Percentiles rank a stretch among this genome's conserved stretches.
Conservation (phyloP, 441 rosid species). For the Gossypium gossypioides region DNA sequence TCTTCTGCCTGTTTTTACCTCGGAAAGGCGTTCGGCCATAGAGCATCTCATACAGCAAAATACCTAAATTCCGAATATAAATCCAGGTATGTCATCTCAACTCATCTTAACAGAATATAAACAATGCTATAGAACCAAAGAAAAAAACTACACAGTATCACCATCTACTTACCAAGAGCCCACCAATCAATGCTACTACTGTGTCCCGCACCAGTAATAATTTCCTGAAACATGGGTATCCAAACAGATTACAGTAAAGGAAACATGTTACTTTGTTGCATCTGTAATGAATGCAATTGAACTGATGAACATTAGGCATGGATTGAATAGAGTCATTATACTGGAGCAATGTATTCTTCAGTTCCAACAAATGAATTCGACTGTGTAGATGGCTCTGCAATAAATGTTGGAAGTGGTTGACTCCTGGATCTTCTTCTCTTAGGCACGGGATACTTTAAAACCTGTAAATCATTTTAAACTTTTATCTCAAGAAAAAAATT, state of each 20-base stretch:
- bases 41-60: conserved; percentile 88
- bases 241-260: background rate
- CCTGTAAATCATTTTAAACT: conserved; percentile 31
- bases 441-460: conserved; percentile 43
- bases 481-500: background rate
- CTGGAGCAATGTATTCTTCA: conserved; percentile 97
- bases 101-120: background rate
- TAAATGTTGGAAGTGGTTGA: conserved; percentile 62
- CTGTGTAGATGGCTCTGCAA: conserved; percentile 68
- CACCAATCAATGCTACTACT: conserved; percentile 91
- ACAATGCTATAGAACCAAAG: background rate
- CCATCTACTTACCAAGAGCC: conserved; percentile 64
- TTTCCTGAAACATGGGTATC: conserved; percentile 49
- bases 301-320: background rate
- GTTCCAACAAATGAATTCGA: conserved; percentile 97
- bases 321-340: conserved; percentile 28
- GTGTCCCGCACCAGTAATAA: conserved; percentile 82
- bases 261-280: background rate
- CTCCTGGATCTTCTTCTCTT: conserved; percentile 63
- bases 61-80: conserved; percentile 35
- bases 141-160: background rate
- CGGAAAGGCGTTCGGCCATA: conserved; percentile 95
- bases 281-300: background rate
- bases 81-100: background rate
- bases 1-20: conserved; percentile 94